Conservation (phyloP, 345 rosid genomes). For the Eucalyptus paniculata region DNA sequence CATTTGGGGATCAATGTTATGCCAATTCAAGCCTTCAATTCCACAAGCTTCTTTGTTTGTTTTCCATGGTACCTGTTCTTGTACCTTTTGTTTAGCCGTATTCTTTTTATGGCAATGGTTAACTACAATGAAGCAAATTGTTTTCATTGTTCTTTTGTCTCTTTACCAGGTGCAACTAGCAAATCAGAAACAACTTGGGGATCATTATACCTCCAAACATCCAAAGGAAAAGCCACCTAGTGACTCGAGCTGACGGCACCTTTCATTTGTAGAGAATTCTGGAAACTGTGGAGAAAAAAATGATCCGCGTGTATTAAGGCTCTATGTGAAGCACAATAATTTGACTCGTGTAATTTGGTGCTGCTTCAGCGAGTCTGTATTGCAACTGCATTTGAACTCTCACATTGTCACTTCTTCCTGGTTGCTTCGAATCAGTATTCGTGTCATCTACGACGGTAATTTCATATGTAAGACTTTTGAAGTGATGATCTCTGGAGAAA, state of each 20-base stretch:
- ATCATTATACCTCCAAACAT: constrained; percentile 59
- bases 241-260: constrained; percentile 19
- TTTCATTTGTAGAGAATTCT: neutral
- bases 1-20: neutral
- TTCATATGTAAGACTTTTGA: neutral
- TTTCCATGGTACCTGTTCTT: neutral
- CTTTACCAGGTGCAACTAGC: constrained; percentile 42
- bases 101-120: neutral
- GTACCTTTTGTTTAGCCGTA: neutral
- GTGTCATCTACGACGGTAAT: neutral
- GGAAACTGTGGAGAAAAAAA: neutral
- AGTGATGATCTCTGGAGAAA: neutral
- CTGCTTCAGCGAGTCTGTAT: neutral
- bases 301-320: neutral
- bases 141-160: neutral
- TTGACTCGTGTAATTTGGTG: neutral
- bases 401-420: neutral
- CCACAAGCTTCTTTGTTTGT: neutral
- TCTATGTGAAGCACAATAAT: neutral
- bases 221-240: constrained; percentile 57
- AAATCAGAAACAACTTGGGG: constrained; percentile 52
- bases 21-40: neutral
- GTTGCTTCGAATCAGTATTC: neutral
- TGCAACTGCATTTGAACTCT: neutral
- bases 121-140: neutral